phyloP scores from a whole-genome alignment of 2,329 filamentous ascomycete genomes.

The Cladophialophora psammophila region DNA sequence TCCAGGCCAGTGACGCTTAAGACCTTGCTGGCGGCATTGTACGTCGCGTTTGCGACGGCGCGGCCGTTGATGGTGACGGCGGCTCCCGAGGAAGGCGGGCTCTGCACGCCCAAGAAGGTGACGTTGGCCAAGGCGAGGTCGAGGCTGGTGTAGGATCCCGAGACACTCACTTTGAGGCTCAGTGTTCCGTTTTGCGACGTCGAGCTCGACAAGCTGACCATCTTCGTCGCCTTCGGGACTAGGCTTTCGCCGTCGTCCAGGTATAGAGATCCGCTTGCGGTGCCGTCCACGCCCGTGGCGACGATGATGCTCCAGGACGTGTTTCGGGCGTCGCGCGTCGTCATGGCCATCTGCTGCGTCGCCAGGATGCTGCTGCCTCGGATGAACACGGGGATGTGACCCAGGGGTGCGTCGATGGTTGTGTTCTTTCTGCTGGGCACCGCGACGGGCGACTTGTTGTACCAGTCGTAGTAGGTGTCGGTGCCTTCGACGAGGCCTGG shows the following conservation, averaged over 20 bases:
- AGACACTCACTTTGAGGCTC: slow-evolving; percentile 56
- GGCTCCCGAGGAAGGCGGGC: slow-evolving; percentile 43
- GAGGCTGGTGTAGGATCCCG: slow-evolving; percentile 63
- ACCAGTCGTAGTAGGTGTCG: slow-evolving; percentile 80
- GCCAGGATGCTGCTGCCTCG: slow-evolving; percentile 73
- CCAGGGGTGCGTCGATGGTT: slow-evolving; percentile 67
- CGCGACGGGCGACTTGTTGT: slow-evolving; percentile 67
- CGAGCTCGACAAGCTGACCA: slow-evolving; percentile 53
- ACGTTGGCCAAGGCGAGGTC: slow-evolving; percentile 66
- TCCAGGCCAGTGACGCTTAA: slow-evolving; percentile 62
- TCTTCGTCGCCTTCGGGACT: slow-evolving; percentile 61
- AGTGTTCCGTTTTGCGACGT: slow-evolving; percentile 42
- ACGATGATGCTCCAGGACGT: slow-evolving; percentile 73
- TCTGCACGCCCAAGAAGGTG: slow-evolving; percentile 66
- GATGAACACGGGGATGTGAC: slow-evolving; percentile 75
- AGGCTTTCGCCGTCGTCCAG: slow-evolving; percentile 78
- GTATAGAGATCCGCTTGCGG: slow-evolving; percentile 70
- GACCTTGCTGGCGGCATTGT: slow-evolving; percentile 56
- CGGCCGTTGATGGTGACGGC: slow-evolving; percentile 63
- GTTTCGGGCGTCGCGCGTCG: slow-evolving; percentile 67
- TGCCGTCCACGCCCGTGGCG: slow-evolving; percentile 63
- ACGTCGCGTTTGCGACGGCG: slow-evolving; percentile 52
- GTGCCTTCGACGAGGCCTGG: slow-evolving; percentile 63
- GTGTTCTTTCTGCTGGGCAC: slow-evolving; percentile 60
- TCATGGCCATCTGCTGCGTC: slow-evolving; percentile 71